A percentile compares a stretch with the other conserved stretches of the same genome.
Conservation (phyloP, 805 yeast genomes). For the Wickerhamiella siamensis region DNA sequence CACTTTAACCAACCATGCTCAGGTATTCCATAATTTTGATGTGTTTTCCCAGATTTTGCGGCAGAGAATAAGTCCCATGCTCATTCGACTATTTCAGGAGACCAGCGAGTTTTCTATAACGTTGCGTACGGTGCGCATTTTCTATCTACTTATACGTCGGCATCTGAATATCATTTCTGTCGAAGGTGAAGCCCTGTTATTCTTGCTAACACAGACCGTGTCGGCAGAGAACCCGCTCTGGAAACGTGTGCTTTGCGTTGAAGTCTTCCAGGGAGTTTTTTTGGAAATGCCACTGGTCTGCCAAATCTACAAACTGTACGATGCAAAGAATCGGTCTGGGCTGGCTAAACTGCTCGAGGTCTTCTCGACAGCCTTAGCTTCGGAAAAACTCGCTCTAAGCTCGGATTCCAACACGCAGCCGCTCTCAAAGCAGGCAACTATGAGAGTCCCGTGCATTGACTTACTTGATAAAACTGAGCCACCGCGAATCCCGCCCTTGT, state of each 20-base stretch:
- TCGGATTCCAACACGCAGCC: not conserved
- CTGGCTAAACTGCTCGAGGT: not conserved
- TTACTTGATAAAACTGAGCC: constrained; percentile 70
- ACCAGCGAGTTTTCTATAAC: constrained; percentile 47
- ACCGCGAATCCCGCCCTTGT: constrained; percentile 50
- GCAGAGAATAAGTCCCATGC: constrained; percentile 57
- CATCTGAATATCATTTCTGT: constrained; percentile 49
- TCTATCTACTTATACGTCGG: constrained; percentile 45
- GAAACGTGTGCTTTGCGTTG: constrained; percentile 64
- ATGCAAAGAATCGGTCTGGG: constrained; percentile 27
- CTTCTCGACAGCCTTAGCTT: constrained; percentile 9
- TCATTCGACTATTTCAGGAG: constrained; percentile 50
- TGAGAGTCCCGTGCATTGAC: constrained; percentile 43
- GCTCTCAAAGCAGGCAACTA: constrained; percentile 9
- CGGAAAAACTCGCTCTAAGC: not conserved
- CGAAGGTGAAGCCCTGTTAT: constrained; percentile 70
- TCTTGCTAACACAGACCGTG: constrained; percentile 60
- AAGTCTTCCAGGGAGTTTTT: constrained; percentile 48
- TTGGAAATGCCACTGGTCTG: constrained; percentile 40
- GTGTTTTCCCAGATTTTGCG: constrained; percentile 58
- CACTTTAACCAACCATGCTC: constrained; percentile 48
- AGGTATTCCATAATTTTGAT: constrained; percentile 38
- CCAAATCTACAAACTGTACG: constrained; percentile 47
- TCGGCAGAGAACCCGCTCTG: constrained; percentile 47
- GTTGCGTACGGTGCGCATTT: constrained; percentile 61